Conservation (phyloP, 352 stramenopile species). For the Phytophthora tubulina region DNA sequence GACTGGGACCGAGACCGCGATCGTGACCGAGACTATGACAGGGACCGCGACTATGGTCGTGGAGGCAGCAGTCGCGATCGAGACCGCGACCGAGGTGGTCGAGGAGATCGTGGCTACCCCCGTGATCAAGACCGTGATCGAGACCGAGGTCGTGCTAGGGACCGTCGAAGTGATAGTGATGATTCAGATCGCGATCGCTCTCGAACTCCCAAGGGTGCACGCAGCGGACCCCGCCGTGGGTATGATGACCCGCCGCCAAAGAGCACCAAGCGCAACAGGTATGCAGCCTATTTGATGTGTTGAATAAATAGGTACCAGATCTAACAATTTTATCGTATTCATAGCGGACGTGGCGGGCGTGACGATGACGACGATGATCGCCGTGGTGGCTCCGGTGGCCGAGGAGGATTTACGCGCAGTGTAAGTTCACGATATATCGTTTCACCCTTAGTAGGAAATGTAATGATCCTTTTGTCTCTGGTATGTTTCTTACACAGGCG, state of each 20-base stretch:
- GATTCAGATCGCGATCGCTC: constrained; percentile 47
- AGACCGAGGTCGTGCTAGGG: constrained; percentile 34
- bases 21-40: constrained; percentile 41
- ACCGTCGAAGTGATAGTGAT: constrained; percentile 32
- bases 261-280: constrained; percentile 41
- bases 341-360: constrained; percentile 43
- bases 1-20: constrained; percentile 52
- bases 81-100: constrained; percentile 44
- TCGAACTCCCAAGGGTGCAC: constrained; percentile 35
- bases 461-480: constrained; percentile 16
- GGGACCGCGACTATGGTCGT: constrained; percentile 40
- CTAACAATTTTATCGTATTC: constrained; percentile 5
- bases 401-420: constrained; percentile 43
- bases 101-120: constrained; percentile 46
- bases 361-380: constrained; percentile 74
- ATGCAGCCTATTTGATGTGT: neutral
- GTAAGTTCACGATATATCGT: constrained; percentile 37
- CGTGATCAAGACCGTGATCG: constrained; percentile 46
- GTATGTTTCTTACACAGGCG: constrained; percentile 26
- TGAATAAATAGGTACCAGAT: neutral
- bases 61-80: constrained; percentile 48
- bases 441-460: neutral
- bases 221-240: constrained; percentile 28
- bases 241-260: constrained; percentile 47
- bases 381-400: constrained; percentile 26